Evolutionary conservation across 2,329 filamentous ascomycete species (phyloP), one percentile per base, ranked within the genome.

Genomic region (Hypoxylon sp.): DNA sequence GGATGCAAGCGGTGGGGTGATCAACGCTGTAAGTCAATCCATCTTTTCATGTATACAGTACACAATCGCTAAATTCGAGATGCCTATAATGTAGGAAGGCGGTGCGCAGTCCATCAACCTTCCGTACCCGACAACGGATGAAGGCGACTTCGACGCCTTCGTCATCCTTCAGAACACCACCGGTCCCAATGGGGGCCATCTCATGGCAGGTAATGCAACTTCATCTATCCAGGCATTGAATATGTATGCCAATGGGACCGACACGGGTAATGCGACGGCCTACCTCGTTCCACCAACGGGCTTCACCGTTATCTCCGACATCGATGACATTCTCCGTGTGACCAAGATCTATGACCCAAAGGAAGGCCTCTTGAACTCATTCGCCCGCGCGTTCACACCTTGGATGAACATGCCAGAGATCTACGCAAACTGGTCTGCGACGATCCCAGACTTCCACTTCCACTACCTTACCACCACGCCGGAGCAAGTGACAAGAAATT

Each of bases 381-480:
- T 94, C 72, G 91, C 91, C 0, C 84, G 87, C 3, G 82, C 89
- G 0, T 94, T 92, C 75, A 84, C 82, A 0, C 83, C 86, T 0
- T 94, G 91, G 91, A 82, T 90, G 82, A 90, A 93, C 78, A 94
- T 94, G 92, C 91, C 91, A 0, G 83, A 88, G 2, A 89, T 93
- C 69, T 94, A 93, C 75, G 86, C 88, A 69, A 92, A 93, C 73
- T 93, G 91, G 91, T 88, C 85, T 1, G 79, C 79, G n/a, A 86
- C 83, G 20, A 81, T 92, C 12, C 84, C 87, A 0, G 84, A 92
- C 72, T 82, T 89, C 66, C 91, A 93, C 76, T 94, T 93, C 81
- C 91, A 93, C 79, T 94, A 94, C 78, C 82, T 94, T 18, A 94
- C 91, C 0, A 94, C 91, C 0, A 93, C 91, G 0, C 91, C 91